Evolutionary conservation across 805 yeast species (phyloP).

Genomic region (Candida glaebosa): DNA sequence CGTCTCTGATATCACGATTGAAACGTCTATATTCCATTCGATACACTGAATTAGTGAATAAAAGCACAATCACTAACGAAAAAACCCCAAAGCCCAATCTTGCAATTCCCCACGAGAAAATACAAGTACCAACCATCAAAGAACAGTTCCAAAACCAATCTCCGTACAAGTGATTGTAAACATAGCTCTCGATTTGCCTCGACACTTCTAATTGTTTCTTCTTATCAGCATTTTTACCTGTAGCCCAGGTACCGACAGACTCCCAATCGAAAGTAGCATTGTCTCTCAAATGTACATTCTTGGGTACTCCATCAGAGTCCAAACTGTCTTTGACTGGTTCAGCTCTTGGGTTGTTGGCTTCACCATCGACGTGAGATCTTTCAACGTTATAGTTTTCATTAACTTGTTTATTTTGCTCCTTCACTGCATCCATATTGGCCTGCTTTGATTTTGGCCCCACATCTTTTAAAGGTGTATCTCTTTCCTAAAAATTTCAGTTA

Average conservation of each 20-base stretch:
- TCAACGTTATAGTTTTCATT: neutral
- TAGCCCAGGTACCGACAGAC: constrained; percentile 36
- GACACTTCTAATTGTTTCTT: constrained; percentile 18
- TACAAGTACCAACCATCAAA: constrained; percentile 63
- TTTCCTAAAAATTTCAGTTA: neutral
- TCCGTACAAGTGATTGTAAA: constrained; percentile 63
- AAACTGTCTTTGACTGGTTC: neutral
- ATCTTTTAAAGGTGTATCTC: constrained; percentile 2
- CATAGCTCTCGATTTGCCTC: constrained; percentile 50
- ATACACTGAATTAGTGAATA: constrained; percentile 64
- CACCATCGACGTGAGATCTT: neutral
- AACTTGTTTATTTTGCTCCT: neutral
- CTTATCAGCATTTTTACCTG: constrained; percentile 19
- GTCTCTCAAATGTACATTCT: constrained; percentile 21
- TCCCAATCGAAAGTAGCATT: constrained; percentile 39
- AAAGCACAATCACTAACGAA: constrained; percentile 55
- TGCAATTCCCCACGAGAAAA: constrained; percentile 68
- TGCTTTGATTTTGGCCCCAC: constrained; percentile 3
- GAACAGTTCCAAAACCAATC: constrained; percentile 73
- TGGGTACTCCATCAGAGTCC: neutral
- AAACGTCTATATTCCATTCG: constrained; percentile 73
- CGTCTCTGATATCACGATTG: constrained; percentile 71
- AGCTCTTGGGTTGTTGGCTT: neutral
- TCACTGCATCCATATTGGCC: constrained; percentile 1
- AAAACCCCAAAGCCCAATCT: constrained; percentile 62